Percentiles rank a stretch among this genome's conserved stretches.
Conservation (phyloP, 208 protist species). For the Blechomonas ayalai region DNA sequence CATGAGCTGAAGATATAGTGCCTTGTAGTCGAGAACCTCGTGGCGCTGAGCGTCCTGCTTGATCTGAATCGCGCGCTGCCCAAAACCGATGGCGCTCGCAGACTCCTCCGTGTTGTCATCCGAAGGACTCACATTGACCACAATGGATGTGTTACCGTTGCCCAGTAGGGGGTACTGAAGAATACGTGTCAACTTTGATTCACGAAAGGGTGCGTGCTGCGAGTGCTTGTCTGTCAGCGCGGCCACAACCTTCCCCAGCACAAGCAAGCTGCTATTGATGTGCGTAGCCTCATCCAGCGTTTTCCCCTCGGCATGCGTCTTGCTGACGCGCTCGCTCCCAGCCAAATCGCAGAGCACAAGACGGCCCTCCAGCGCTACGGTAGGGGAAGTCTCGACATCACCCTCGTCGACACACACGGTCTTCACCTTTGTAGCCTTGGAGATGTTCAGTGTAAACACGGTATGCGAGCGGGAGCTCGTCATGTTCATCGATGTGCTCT, state of each 20-base stretch:
- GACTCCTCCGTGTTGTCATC: slow-evolving; percentile 86
- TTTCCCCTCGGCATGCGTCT: slow-evolving; percentile 90
- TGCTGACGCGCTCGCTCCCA: slow-evolving; percentile 92
- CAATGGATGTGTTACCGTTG: slow-evolving; percentile 87
- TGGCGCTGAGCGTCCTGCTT: slow-evolving; percentile 87
- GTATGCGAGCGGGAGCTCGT: slow-evolving; percentile 88
- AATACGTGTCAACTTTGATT: slow-evolving; percentile 93
- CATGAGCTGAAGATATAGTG: slow-evolving; percentile 81
- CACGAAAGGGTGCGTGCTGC: slow-evolving; percentile 84
- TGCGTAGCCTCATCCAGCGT: slow-evolving; percentile 91
- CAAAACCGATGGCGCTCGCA: slow-evolving; percentile 83
- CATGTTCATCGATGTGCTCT: slow-evolving; percentile 90
- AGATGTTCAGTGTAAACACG: slow-evolving; percentile 89
- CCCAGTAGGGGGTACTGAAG: slow-evolving; percentile 89
- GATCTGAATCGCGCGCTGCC: slow-evolving; percentile 90
- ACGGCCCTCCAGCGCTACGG: slow-evolving; percentile 64
- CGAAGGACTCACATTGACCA: slow-evolving; percentile 85
- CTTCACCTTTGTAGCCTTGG: slow-evolving; percentile 47
- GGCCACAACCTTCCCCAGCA: slow-evolving; percentile 82
- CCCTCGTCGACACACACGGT: slow-evolving; percentile 19
- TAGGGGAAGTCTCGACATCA: slow-evolving; percentile 4
- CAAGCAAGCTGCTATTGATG: slow-evolving; percentile 96
- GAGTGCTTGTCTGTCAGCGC: slow-evolving; percentile 74
- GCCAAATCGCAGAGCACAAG: slow-evolving; percentile 97
- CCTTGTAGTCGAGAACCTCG: slow-evolving; percentile 90